These are phyloP conservation scores for Coleophoma cylindrospora DNA, from an alignment of 2,329 filamentous ascomycete species.

Conservation along the genomic window DNA sequence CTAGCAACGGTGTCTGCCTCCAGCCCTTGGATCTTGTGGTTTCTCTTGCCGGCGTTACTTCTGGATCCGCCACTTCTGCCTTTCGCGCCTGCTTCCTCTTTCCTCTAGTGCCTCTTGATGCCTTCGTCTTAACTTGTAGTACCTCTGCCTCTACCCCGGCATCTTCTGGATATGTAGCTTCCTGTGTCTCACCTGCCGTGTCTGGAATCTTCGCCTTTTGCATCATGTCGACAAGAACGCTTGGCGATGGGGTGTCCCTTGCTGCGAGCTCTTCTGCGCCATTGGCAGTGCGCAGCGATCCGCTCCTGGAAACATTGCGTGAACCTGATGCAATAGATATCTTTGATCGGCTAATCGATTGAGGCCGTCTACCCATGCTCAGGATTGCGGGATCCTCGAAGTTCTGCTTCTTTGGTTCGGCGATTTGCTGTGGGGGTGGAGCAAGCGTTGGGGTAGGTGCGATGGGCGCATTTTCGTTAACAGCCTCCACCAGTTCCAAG, in stretches of 20 bases:
- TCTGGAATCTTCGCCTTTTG: slow-evolving; percentile 31
- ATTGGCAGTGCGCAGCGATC: slow-evolving; percentile 15
- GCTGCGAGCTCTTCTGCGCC: slow-evolving; percentile 12
- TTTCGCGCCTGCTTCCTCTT: slow-evolving; percentile 32
- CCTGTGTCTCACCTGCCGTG: slow-evolving; percentile 6
- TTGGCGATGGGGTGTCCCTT: slow-evolving; percentile 25
- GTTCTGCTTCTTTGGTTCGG: slow-evolving; percentile 6
- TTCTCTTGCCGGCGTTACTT: slow-evolving; percentile 37
- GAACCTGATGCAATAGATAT: slow-evolving; percentile 24
- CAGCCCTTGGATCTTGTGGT: slow-evolving; percentile 55
- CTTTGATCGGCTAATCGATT: slow-evolving; percentile 9
- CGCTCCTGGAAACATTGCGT: slow-evolving; percentile 22
- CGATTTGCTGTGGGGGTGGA: slow-evolving; percentile 1
- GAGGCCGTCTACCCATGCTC: slow-evolving; percentile 29
- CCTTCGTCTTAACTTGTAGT: slow-evolving; percentile 13
- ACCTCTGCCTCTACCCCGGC: slow-evolving; percentile 13
- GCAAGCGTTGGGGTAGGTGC: slow-evolving; percentile 3
- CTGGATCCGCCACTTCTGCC: slow-evolving; percentile 34
- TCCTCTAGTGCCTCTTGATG: slow-evolving; percentile 31
- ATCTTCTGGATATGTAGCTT: slow-evolving; percentile 19
- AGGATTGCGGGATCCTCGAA: slow-evolving; percentile 30
- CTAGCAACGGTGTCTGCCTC: slow-evolving; percentile 62
- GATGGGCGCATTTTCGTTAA: slow-evolving; percentile 17
- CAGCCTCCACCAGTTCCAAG: slow-evolving; percentile 24
- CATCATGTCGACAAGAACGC: slow-evolving; percentile 39